phyloP scores from a whole-genome alignment of 441 rosid species.

The Gossypium schwendimanii region DNA sequence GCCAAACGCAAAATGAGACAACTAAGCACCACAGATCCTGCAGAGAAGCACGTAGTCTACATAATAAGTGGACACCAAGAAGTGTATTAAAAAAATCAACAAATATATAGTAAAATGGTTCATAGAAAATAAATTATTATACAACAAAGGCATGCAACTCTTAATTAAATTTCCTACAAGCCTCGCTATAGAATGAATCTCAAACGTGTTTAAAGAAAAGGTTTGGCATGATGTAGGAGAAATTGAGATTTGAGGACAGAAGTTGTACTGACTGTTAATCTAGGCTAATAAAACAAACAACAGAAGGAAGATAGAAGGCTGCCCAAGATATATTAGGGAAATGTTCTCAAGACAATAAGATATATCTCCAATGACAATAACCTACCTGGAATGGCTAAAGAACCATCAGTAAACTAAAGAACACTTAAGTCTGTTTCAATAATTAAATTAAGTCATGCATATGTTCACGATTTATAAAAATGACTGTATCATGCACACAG shows the following conservation, averaged over 20 bases:
- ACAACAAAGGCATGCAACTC: neutral
- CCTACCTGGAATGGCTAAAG: neutral
- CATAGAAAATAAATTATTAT: neutral
- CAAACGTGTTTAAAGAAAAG: neutral
- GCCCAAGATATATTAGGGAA: neutral
- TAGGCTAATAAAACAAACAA: conserved; percentile 4
- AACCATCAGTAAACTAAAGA: neutral
- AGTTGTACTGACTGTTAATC: neutral
- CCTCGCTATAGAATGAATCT: neutral
- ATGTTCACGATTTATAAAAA: neutral
- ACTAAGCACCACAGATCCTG: conserved; percentile 8
- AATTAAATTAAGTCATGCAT: neutral
- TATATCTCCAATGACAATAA: neutral
- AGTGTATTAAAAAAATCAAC: neutral
- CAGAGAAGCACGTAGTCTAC: conserved; percentile 6
- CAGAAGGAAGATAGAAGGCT: neutral
- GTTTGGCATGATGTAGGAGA: neutral
- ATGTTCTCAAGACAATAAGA: neutral
- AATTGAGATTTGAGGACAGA: neutral
- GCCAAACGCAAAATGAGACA: conserved; percentile 35
- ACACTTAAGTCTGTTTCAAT: neutral
- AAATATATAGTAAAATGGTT: neutral
- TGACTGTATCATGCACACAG: neutral
- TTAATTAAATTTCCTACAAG: conserved; percentile 4
- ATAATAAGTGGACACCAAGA: neutral